Conservation (phyloP, 179 eudicot genomes). For the Gypsophila paniculata region DNA sequence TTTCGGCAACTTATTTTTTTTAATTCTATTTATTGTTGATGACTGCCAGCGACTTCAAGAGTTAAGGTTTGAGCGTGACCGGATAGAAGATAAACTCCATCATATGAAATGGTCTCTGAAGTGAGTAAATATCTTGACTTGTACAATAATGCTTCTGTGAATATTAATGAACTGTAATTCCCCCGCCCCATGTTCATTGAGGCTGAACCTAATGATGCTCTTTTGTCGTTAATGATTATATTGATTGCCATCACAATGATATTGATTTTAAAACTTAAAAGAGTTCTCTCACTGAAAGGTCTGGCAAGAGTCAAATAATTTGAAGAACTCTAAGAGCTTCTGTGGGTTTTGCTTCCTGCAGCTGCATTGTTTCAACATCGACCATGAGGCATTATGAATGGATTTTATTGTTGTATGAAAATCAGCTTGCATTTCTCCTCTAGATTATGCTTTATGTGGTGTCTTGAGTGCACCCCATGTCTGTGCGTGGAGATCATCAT, state of each 20-base stretch:
- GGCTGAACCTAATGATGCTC: neutral
- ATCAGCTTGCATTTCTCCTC: too few relatives aligned
- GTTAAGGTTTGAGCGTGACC: conserved; percentile 73
- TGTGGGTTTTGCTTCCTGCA: neutral
- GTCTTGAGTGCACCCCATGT: neutral
- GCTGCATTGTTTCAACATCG: too few relatives aligned
- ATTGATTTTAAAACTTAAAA: too few relatives aligned
- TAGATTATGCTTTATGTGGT: too few relatives aligned
- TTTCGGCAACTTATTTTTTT: neutral
- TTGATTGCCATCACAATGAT: too few relatives aligned
- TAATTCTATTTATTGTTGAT: neutral
- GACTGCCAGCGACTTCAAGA: conserved; percentile 63
- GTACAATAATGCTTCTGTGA: neutral
- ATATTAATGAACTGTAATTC: neutral
- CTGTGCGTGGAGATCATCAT: too few relatives aligned
- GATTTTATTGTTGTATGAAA: too few relatives aligned
- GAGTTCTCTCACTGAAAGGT: too few relatives aligned
- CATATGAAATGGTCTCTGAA: conserved; percentile 80
- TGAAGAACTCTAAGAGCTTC: neutral
- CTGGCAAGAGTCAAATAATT: neutral
- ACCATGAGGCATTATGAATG: too few relatives aligned
- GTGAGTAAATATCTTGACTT: conserved; percentile 36
- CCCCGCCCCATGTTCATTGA: neutral
- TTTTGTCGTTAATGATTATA: neutral
- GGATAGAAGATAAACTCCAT: conserved; percentile 75